Conservation (phyloP, 768 basidiomycete species). For the Trametes maxima region DNA sequence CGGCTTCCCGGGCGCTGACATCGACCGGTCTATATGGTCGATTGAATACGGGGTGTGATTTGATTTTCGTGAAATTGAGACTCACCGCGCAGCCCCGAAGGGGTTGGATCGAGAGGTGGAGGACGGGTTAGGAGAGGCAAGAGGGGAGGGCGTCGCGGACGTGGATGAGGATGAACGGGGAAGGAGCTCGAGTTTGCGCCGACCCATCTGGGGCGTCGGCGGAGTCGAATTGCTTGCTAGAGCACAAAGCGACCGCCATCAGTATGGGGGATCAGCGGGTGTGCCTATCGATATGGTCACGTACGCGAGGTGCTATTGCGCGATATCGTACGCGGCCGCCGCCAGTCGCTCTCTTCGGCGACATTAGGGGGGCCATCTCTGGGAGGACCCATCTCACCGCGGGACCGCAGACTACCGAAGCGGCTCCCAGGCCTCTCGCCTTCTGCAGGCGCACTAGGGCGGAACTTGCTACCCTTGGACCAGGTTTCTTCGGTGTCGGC, state of each 20-base stretch:
- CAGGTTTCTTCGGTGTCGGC: slow-evolving; percentile 84
- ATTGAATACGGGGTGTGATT: too few relatives aligned
- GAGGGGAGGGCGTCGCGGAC: slow-evolving; percentile 71
- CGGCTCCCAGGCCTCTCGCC: slow-evolving; percentile 40
- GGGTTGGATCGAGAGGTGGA: slow-evolving; percentile 65
- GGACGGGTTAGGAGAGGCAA: slow-evolving; percentile 77
- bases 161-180: slow-evolving; percentile 66
- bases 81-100: slow-evolving; percentile 85
- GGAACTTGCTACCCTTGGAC: slow-evolving; percentile 76
- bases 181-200: slow-evolving; percentile 83
- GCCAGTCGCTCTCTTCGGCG: slow-evolving; percentile 74
- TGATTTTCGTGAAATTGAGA: not conserved
- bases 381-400: slow-evolving; percentile 57
- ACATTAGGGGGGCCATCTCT: slow-evolving; percentile 38
- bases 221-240: slow-evolving; percentile 73
- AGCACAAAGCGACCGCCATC: slow-evolving; percentile 3
- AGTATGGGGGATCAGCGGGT: not conserved
- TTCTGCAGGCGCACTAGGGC: slow-evolving; percentile 48
- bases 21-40: slow-evolving; percentile 72
- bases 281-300: slow-evolving; percentile 27
- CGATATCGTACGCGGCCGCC: slow-evolving; percentile 49
- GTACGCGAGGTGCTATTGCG: slow-evolving; percentile 64
- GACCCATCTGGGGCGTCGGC: slow-evolving; percentile 77
- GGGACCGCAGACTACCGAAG: slow-evolving; percentile 51
- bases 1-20: slow-evolving; percentile 72